phyloP scores from a whole-genome alignment of 805 yeast species.

The Kodamaea kakaduensis region DNA sequence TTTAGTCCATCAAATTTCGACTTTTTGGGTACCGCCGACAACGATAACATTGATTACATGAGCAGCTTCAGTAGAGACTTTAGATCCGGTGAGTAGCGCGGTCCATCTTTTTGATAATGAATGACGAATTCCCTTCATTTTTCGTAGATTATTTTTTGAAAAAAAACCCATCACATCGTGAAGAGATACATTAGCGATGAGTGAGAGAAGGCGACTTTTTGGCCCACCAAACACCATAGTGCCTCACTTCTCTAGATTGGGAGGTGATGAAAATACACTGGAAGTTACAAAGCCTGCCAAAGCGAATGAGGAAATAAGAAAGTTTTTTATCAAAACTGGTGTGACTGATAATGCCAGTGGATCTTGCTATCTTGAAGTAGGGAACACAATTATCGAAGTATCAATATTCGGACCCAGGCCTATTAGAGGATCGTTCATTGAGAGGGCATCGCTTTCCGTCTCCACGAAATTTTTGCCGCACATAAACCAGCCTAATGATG shows the following conservation, averaged over 20 bases:
- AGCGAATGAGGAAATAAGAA: conserved; percentile 26
- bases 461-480: conserved; percentile 53
- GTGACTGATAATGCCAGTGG: conserved; percentile 73
- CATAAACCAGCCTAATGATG: conserved; percentile 37
- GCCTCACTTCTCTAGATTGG: no score
- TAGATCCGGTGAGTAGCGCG: no score
- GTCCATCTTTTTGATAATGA: not conserved
- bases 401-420: conserved; percentile 91
- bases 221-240: conserved; percentile 69
- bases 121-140: not conserved
- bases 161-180: conserved; percentile 9
- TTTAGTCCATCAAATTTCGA: conserved; percentile 6
- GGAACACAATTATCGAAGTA: conserved; percentile 57
- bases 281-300: conserved; percentile 1
- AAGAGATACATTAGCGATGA: conserved; percentile 10
- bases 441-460: conserved; percentile 63
- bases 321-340: conserved; percentile 60
- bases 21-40: conserved; percentile 11
- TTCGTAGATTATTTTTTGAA: conserved; percentile 6
- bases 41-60: conserved; percentile 21
- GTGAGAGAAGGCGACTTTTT: conserved; percentile 79
- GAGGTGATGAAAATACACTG: conserved; percentile 5
- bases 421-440: conserved; percentile 64
- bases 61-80: conserved; percentile 3
- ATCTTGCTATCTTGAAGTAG: conserved; percentile 73